Evolutionary conservation across 2,329 filamentous ascomycete genomes (phyloP), one percentile per base, ranked within the genome.

Genomic region (Bimuria novae-zelandiae): DNA sequence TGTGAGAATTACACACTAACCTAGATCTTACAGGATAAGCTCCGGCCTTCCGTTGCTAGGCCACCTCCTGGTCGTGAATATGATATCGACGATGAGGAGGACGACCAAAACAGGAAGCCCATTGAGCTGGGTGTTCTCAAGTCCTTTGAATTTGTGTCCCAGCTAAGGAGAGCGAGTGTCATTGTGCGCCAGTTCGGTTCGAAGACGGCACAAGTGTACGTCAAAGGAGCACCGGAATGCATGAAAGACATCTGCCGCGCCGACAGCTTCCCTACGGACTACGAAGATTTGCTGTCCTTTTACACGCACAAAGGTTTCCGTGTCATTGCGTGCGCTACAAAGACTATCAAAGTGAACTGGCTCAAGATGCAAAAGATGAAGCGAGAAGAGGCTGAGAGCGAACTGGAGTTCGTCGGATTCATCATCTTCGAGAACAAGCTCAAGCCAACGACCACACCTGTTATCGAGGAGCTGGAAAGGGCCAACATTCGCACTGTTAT

Each of bases 381-480:
- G 62, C 88, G 94, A 25, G 78, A 86, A 33, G 89, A 97, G 48
- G 92, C 89, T 7, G 94, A 99, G 73, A 88, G 84, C 3, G 81
- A 86, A 27, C 82, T 99, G 10, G 86, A 93, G 40, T 97, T 99
- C 68, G 83, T 92, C 30, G 94, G 94, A 4, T 99, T 99, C 76
- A 97, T 99, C 68, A 88, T 99, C 49, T 99, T 99, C 64, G 94
- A 99, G 76, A 99, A 99, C 77, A 99, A 99, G 76, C 79, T 99
- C 56, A 99, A 99, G 73, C 87, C 90, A 1, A 92, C 85, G 17
- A 97, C 93, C 0, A 83, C 89, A 1, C 83, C 82, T 1, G 89
- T 97, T 29, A 84, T 99, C 22, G 83, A 89, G 51, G 92, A 97
- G 75, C 82, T 99, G 3, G 82, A 85, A 27, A 80, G 88, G 47